Conservation (phyloP, 1,284 basidiomycete species). For the Austroboletus sp. region DNA sequence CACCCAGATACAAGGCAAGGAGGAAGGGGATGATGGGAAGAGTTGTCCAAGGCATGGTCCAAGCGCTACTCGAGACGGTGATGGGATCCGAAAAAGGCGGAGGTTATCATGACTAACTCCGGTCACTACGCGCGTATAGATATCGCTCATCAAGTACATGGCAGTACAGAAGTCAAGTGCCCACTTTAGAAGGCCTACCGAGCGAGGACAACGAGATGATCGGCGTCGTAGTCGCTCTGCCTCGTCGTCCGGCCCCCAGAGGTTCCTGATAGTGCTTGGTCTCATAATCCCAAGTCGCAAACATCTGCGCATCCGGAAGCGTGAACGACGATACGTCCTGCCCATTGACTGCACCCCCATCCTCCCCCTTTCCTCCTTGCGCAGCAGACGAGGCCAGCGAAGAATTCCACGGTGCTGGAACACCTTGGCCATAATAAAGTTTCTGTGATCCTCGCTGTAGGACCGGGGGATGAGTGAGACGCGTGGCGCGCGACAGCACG, state of each 20-base stretch:
- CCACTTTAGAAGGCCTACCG: conserved; percentile 21
- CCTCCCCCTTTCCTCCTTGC: conserved; percentile 27
- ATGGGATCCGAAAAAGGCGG: too few relatives aligned
- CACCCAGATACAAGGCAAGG: conserved; percentile 36
- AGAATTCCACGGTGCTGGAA: conserved; percentile 63
- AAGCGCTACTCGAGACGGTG: background rate
- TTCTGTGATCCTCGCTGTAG: conserved; percentile 51
- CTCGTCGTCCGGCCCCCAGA: conserved; percentile 29
- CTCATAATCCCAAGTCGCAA: conserved; percentile 72
- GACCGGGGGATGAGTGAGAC: conserved; percentile 56
- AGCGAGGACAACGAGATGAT: conserved; percentile 21
- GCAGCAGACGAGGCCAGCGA: conserved; percentile 28
- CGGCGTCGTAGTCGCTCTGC: conserved; percentile 14
- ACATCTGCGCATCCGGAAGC: conserved; percentile 62
- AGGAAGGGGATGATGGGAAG: conserved; percentile 30
- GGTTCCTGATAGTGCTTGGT: conserved; percentile 54
- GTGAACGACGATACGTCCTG: conserved; percentile 35
- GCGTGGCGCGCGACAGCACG: conserved; percentile 55
- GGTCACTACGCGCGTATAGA: too few relatives aligned
- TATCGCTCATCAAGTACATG: too few relatives aligned
- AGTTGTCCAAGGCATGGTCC: conserved; percentile 13
- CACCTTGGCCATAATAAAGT: conserved; percentile 54
- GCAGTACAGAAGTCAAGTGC: conserved; percentile 9
- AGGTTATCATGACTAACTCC: too few relatives aligned
- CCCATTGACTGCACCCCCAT: conserved; percentile 25